Evolutionary conservation across 352 stramenopile species (phyloP).

Genomic region (Phytophthora gonapodyides): DNA sequence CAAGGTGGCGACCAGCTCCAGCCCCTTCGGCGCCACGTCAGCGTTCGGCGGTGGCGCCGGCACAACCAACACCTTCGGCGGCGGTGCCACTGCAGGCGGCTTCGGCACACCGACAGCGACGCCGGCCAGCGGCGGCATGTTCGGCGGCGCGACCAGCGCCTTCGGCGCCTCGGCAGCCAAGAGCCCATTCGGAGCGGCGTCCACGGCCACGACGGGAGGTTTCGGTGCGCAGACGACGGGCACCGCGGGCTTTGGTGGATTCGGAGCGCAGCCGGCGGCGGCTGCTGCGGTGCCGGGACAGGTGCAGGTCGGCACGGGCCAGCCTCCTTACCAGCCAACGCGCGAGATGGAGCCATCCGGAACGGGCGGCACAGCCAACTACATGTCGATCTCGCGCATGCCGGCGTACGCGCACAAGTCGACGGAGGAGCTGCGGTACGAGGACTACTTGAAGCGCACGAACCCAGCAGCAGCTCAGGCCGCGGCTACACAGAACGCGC

Average conservation of each 20-base stretch:
- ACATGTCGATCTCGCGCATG: slow-evolving; percentile 75
- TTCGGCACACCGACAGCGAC: slow-evolving; percentile 39
- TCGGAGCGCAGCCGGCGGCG: slow-evolving; percentile 39
- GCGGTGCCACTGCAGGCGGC: slow-evolving; percentile 31
- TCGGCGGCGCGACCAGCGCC: slow-evolving; percentile 38
- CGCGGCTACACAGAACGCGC: slow-evolving; percentile 47
- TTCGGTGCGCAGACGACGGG: slow-evolving; percentile 52
- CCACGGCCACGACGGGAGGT: slow-evolving; percentile 40
- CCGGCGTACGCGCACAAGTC: slow-evolving; percentile 75
- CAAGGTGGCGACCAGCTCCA: slow-evolving; percentile 57
- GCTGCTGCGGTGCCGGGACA: slow-evolving; percentile 22
- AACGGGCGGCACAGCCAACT: slow-evolving; percentile 60
- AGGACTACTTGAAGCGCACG: slow-evolving; percentile 82
- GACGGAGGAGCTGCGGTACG: slow-evolving; percentile 71
- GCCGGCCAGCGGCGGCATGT: slow-evolving; percentile 45
- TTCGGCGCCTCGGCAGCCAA: slow-evolving; percentile 51
- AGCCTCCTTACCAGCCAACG: slow-evolving; percentile 69
- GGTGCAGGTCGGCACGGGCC: slow-evolving; percentile 73
- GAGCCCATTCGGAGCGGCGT: slow-evolving; percentile 50
- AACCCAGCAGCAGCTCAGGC: slow-evolving; percentile 58
- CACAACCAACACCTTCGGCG: slow-evolving; percentile 46
- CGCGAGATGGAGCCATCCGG: slow-evolving; percentile 67
- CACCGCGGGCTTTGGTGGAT: slow-evolving; percentile 41
- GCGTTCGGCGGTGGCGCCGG: slow-evolving; percentile 51
- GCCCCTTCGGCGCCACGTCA: slow-evolving; percentile 65